Conservation (phyloP, 345 rosid genomes). For the Acer campestre region DNA sequence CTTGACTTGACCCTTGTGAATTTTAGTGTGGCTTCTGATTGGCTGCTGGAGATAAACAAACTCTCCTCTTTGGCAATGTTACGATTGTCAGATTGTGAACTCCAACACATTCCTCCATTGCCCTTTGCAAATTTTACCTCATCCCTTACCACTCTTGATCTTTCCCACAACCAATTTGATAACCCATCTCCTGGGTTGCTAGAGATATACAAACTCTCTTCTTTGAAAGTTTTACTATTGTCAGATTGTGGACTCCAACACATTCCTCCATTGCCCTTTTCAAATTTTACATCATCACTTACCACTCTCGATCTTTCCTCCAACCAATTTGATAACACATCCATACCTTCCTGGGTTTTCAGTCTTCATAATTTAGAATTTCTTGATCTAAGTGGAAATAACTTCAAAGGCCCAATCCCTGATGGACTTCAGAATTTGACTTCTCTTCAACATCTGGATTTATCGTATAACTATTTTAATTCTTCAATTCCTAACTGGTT, state of each 20-base stretch:
- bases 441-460: constrained; percentile 1
- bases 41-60: not conserved
- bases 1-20: no score
- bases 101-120: not conserved
- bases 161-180: not conserved
- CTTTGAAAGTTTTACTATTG: constrained; percentile 8
- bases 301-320: not conserved
- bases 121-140: constrained; percentile 10
- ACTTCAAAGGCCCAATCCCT: not conserved
- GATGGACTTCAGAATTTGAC: not conserved
- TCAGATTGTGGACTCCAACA: not conserved
- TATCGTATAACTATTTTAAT: not conserved
- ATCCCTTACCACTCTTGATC: constrained; percentile 11
- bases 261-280: not conserved
- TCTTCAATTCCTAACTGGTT: constrained; percentile 17
- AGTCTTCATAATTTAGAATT: not conserved
- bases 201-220: constrained; percentile 13
- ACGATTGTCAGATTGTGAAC: not conserved
- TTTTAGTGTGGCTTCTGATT: no score
- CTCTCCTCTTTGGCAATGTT: constrained; percentile 19
- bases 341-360: not conserved
- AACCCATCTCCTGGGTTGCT: not conserved
- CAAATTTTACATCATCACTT: constrained; percentile 22
- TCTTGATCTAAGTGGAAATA: not conserved
- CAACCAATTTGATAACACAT: not conserved